Base-by-base conservation (phyloP, 306 rosid species). In the Prunus mira region DNA sequence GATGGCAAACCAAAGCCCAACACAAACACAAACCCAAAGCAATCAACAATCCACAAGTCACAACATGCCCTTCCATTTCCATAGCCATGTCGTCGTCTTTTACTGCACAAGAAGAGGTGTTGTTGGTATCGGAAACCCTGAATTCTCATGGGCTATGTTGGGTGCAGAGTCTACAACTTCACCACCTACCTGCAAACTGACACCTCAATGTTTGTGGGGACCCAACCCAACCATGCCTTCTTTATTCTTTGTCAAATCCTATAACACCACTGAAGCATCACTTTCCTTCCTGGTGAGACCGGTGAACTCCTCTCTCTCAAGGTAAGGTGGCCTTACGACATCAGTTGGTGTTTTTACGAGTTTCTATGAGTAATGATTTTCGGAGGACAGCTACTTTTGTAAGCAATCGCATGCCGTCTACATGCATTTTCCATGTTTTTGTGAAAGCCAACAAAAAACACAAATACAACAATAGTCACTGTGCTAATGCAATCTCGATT, bases 101-200 rank as follows among this genome's bases (percentile, higher is more conserved):
- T 71, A 66, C 69, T 28, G 73, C 74, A 63, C 67, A 58, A 28
- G 45, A 57, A 3, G 51, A 83, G 84, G 72, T 85, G 83, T 6
- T 79, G 83, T 63, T 83, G 81, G 61, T 85, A 77, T 34, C 82
- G 84, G 70, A 82, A 72, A 74, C 71, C 30, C 89, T 76, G 84
- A 81, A 75, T 76, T 79, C 84, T 79, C 89, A 78, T 79, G 87
- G 82, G 84, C 69, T 22, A 64, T 96, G 97, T 80, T 89, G 91
- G 85, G 80, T 81, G 71, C 89, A 88, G 90, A 84, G 84, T 38
- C 70, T 78, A 88, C 98, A 92, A 38, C 43, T 38, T 38, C 58
- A 76, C 76, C 82, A 73, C 89, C 87, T 57, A 88, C 85, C 86
- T 74, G 74, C 87, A 88, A 84, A 77, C 89, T 83, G 93, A 87